These are phyloP conservation scores for Peronosclerospora sorghi DNA, from an alignment of 352 stramenopile species.

Conservation along the genomic window DNA sequence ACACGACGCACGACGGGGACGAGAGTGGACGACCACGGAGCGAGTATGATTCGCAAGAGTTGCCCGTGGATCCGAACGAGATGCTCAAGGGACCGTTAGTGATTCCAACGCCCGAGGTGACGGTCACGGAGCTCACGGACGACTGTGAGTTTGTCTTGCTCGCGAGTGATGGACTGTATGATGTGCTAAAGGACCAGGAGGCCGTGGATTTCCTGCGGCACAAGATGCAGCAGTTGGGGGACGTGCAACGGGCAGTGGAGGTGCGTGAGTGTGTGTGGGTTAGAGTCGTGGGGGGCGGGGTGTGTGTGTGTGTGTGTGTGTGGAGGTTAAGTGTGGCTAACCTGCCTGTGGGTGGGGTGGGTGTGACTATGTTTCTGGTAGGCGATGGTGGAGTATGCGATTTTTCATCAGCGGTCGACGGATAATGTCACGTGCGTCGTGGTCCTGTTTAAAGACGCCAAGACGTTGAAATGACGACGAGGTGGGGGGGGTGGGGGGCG, in stretches of 20 bases:
- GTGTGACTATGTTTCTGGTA: slow-evolving; percentile 11
- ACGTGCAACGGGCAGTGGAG: slow-evolving; percentile 74
- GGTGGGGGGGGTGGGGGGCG: too few relatives aligned
- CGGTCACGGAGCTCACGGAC: slow-evolving; percentile 52
- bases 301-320: neutral
- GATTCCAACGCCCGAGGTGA: slow-evolving; percentile 71
- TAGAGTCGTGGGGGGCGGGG: neutral
- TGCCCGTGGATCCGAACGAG: slow-evolving; percentile 75
- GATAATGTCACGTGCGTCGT: slow-evolving; percentile 82
- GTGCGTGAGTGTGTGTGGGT: too few relatives aligned
- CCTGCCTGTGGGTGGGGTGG: too few relatives aligned
- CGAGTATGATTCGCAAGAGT: slow-evolving; percentile 66
- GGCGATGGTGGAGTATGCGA: slow-evolving; percentile 68
- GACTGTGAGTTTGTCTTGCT: slow-evolving; percentile 75
- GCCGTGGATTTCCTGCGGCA: slow-evolving; percentile 62
- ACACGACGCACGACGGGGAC: too few relatives aligned
- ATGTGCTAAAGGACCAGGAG: slow-evolving; percentile 79
- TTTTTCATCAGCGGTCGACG: slow-evolving; percentile 75
- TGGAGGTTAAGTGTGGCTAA: neutral
- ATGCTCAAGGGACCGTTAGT: slow-evolving; percentile 77
- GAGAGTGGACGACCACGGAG: slow-evolving; percentile 52
- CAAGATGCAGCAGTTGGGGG: slow-evolving; percentile 55
- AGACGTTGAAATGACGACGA: slow-evolving; percentile 42
- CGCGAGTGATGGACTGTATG: slow-evolving; percentile 71
- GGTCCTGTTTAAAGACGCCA: slow-evolving; percentile 71